A percentile compares a stretch with the other conserved stretches of the same genome.
These are phyloP conservation scores for Talaromyces verruculosus DNA, from an alignment of 2,329 filamentous ascomycete genomes.

Conservation along the genomic window DNA sequence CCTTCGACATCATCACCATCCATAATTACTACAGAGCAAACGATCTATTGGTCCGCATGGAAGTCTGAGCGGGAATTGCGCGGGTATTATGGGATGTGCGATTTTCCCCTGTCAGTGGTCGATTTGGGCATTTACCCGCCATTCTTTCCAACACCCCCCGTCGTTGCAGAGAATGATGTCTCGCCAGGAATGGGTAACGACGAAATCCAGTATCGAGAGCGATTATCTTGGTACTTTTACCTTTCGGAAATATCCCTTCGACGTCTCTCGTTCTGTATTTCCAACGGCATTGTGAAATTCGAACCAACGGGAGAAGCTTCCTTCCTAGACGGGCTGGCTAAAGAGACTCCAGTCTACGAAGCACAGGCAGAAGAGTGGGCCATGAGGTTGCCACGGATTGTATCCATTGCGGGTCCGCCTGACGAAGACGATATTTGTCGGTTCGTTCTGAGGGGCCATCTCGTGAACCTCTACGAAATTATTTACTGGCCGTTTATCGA, in stretches of 20 bases:
- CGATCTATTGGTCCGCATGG: background rate
- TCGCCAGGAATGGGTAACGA: background rate
- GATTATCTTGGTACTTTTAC: background rate
- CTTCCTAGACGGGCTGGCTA: background rate
- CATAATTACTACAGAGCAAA: background rate
- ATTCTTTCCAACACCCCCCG: background rate
- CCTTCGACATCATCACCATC: too few relatives aligned
- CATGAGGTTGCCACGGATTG: background rate
- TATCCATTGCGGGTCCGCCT: background rate
- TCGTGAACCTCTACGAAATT: background rate
- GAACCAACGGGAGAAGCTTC: background rate
- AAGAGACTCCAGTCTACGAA: background rate
- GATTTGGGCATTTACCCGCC: background rate
- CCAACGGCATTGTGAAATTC: background rate
- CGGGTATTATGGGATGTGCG: background rate
- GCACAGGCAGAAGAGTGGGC: background rate
- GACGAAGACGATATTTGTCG: background rate
- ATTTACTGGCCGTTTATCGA: background rate
- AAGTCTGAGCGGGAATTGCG: conserved; percentile 3
- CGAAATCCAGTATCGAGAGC: background rate
- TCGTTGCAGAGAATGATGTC: background rate
- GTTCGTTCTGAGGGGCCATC: background rate
- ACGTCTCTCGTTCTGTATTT: background rate
- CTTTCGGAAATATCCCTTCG: background rate
- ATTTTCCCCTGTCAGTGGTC: background rate